phyloP scores from a whole-genome alignment of 1,284 basidiomycete species.

The Marasmius fiardii region DNA sequence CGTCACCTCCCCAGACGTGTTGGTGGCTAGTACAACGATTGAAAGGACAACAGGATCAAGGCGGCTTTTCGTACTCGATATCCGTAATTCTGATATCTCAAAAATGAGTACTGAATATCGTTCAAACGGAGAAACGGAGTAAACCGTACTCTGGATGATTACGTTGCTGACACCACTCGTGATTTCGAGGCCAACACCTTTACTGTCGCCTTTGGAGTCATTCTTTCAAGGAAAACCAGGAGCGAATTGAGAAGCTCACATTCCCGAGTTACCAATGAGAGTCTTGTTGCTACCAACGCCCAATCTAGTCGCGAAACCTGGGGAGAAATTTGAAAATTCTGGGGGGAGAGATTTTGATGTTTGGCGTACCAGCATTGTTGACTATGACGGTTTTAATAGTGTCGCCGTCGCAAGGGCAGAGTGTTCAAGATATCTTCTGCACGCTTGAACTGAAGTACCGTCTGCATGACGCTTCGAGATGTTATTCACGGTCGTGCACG shows the following conservation, averaged over 20 bases:
- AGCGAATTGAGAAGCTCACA: slow-evolving; percentile 9
- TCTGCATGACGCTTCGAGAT: slow-evolving; percentile 8
- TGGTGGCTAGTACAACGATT: slow-evolving; percentile 1
- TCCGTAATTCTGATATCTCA: slow-evolving; percentile 12
- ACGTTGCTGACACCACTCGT: slow-evolving; percentile 26
- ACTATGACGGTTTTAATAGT: background rate
- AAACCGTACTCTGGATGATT: slow-evolving; percentile 26
- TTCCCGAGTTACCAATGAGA: slow-evolving; percentile 21
- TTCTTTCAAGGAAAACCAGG: background rate
- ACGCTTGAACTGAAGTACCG: slow-evolving; percentile 26
- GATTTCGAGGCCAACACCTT: slow-evolving; percentile 25
- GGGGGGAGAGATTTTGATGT: background rate
- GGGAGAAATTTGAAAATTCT: background rate
- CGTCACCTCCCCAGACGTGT: slow-evolving; percentile 21
- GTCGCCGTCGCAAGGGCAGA: background rate
- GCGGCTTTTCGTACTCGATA: slow-evolving; percentile 12
- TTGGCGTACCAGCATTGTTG: slow-evolving; percentile 2
- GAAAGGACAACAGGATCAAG: background rate
- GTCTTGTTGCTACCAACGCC: slow-evolving; percentile 27
- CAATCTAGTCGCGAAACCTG: slow-evolving; percentile 14
- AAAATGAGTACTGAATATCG: background rate
- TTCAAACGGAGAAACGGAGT: background rate
- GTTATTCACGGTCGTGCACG: background rate
- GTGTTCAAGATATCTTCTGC: slow-evolving; percentile 15
- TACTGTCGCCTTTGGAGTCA: background rate